Base-by-base conservation (phyloP, 2,329 filamentous ascomycete genomes). In the Fusarium hostae region DNA sequence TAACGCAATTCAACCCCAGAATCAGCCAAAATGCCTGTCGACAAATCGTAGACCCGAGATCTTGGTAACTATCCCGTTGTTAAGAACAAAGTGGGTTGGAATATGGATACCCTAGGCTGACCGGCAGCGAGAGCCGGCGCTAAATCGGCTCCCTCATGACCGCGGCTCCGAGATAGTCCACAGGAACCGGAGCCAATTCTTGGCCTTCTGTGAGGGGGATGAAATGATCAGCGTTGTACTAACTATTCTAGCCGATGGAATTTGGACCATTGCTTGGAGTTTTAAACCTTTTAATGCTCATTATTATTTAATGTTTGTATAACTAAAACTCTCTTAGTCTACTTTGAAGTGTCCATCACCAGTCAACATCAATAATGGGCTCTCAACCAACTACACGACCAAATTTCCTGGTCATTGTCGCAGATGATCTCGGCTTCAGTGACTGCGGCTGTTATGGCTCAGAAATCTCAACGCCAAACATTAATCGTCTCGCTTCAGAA, bases 401-500 rank as follows among this genome's bases (percentile, higher is more conserved):
- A 22, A 81, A 81, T 56, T 80, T 81, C 58, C 70, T 81, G 6
- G 64, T 80, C 56, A 78, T 80, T 28, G 77, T 81, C 12, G 79
- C 79, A 9, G 79, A 81, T 62, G 79, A 81, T 62, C 74, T 81
- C 7, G 78, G 79, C 41, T 81, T 78, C 65, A 77, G 73, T 47
- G 79, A 81, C 59, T 66, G 76, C 22, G 70, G 73, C 12, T 76
- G 75, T 56, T 81, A 76, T 43, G 78, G 79, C 57, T 74, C 72
- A n/a, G 79, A 81, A 58, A 81, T 81, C 51, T 54, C 71, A 20
- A 81, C 79, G 0, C 78, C 79, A 9, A 73, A 78, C 13, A 75
- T 81, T 20, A 74, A 79, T 40, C 63, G 56, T 22, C 70, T 80
- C 2, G 84, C 86, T 5, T 79, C 82, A 18, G 76, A 78, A 48